These are phyloP conservation scores for Hansenula lynferdii DNA, from an alignment of 1,139 yeast species.

Conservation along the genomic window DNA sequence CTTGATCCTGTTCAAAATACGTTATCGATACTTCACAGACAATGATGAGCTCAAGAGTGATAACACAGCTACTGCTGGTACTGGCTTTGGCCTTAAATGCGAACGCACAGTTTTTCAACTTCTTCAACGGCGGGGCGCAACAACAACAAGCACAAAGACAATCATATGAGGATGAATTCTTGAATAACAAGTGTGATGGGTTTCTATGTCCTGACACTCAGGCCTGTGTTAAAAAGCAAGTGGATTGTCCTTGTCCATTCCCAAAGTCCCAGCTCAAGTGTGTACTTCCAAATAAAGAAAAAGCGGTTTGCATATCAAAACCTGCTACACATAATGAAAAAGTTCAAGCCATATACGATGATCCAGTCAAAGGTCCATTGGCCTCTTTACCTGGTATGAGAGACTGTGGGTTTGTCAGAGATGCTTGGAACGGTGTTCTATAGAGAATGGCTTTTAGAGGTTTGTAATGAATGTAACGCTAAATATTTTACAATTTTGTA, in stretches of 20 bases:
- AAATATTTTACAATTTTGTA: no score
- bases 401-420: slow-evolving; percentile 74
- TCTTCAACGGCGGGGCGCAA: slow-evolving; percentile 19
- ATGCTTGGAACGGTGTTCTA: slow-evolving; percentile 48
- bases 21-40: no score
- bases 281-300: slow-evolving; percentile 58
- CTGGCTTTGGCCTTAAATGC: slow-evolving; percentile 3
- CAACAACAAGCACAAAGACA: slow-evolving; percentile 32
- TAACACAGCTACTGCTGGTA: background rate
- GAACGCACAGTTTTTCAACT: slow-evolving; percentile 24
- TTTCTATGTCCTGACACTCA: slow-evolving; percentile 83
- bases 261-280: slow-evolving; percentile 85
- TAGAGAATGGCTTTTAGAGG: no score
- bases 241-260: slow-evolving; percentile 86
- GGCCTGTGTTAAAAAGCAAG: slow-evolving; percentile 63
- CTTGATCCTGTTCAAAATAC: no score
- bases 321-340: slow-evolving; percentile 47
- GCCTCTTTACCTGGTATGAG: slow-evolving; percentile 51
- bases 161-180: slow-evolving; percentile 33
- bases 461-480: slow-evolving; percentile 16
- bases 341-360: slow-evolving; percentile 39
- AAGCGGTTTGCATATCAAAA: slow-evolving; percentile 72
- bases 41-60: background rate
- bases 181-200: slow-evolving; percentile 45
- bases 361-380: slow-evolving; percentile 44